A percentile compares a stretch with the other conserved stretches of the same genome.
Conservation (phyloP, 176 grass and related monocot genomes). For the Oryza meridionalis region DNA sequence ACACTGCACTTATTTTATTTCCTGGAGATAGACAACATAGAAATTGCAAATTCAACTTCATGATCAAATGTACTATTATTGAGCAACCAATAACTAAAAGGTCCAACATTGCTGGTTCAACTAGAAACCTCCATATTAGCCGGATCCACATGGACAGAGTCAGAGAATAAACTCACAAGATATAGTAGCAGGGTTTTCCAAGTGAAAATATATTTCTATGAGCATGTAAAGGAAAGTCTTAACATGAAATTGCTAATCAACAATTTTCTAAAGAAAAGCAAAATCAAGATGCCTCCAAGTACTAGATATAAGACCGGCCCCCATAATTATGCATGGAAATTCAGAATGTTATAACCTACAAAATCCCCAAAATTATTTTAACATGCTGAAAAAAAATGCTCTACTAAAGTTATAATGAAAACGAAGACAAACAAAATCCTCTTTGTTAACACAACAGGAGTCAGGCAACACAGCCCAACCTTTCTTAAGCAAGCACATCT, state of each 20-base stretch:
- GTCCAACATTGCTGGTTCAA: neutral
- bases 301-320: neutral
- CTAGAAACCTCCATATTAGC: conserved; percentile 14
- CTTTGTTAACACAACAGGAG: neutral
- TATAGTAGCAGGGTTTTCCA: neutral
- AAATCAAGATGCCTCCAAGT: conserved; percentile 8
- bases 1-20: neutral
- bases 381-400: neutral
- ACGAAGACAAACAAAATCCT: neutral
- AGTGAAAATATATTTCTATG: neutral
- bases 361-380: neutral
- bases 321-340: neutral
- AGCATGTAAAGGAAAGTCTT: neutral
- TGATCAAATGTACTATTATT: neutral
- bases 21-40: neutral
- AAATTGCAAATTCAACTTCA: conserved; percentile 11
- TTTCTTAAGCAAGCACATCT: neutral
- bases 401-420: neutral
- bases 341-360: neutral
- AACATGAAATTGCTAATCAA: neutral
- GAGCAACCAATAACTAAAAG: neutral
- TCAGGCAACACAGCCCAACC: neutral
- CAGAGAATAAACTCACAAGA: neutral
- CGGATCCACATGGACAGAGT: neutral
- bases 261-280: neutral